Percentiles rank a stretch among this genome's conserved stretches.
These are phyloP conservation scores for Boletus austroedulis DNA, from an alignment of 1,284 basidiomycete genomes.

Conservation along the genomic window DNA sequence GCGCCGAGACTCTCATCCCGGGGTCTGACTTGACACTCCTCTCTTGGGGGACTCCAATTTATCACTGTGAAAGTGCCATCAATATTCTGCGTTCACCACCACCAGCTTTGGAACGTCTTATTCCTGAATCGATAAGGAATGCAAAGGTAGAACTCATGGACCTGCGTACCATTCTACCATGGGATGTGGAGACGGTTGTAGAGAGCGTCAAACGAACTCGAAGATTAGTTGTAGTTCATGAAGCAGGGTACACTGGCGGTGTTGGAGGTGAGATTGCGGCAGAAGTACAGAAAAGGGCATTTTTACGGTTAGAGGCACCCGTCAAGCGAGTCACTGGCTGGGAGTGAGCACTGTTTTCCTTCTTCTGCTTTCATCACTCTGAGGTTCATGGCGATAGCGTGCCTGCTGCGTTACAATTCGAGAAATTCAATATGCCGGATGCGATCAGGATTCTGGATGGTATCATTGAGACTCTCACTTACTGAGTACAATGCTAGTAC, in stretches of 20 bases:
- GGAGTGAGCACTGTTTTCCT: conserved; percentile 66
- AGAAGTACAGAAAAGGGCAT: conserved; percentile 82
- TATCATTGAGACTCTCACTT: conserved; percentile 78
- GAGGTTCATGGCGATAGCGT: conserved; percentile 46
- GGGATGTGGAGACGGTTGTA: conserved; percentile 80
- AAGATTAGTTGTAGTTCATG: conserved; percentile 85
- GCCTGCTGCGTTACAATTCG: conserved; percentile 79
- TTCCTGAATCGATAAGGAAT: conserved; percentile 66
- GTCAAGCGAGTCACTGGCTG: conserved; percentile 85
- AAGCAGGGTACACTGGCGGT: conserved; percentile 81
- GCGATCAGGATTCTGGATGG: conserved; percentile 80
- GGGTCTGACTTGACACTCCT: conserved; percentile 87
- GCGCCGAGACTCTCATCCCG: conserved; percentile 70
- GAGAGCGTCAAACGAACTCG: conserved; percentile 83
- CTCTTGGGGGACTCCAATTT: conserved; percentile 90
- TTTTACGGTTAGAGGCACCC: conserved; percentile 83
- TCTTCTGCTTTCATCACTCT: not conserved
- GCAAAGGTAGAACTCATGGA: conserved; percentile 89
- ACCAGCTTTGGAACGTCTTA: conserved; percentile 58
- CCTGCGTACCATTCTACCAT: conserved; percentile 84
- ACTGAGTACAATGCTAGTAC: too few species aligned
- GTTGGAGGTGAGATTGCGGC: conserved; percentile 87
- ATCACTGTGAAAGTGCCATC: conserved; percentile 82
- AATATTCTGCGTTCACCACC: conserved; percentile 68
- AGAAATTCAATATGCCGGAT: conserved; percentile 91